Conservation (phyloP, 345 rosid species). For the Zanthoxylum bungeanum region DNA sequence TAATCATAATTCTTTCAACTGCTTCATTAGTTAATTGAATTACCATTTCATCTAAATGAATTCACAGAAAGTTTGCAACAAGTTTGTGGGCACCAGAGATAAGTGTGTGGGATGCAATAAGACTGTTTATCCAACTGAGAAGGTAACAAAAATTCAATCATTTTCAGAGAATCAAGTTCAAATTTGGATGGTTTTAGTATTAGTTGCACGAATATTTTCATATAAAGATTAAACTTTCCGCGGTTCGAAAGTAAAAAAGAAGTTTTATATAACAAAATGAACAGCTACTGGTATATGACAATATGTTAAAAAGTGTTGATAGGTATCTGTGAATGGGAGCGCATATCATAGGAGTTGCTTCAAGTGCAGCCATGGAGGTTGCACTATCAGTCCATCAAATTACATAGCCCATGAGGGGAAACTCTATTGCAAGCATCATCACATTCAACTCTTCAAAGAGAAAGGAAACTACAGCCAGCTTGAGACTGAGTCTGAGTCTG, state of each 20-base stretch:
- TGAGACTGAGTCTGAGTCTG: constrained; percentile 32
- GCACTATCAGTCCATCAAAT: constrained; percentile 62
- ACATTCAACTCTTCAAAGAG: constrained; percentile 56
- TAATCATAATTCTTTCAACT: not conserved
- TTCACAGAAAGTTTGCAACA: constrained; percentile 37
- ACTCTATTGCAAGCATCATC: constrained; percentile 75
- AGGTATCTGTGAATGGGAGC: constrained; percentile 57
- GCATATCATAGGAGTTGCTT: constrained; percentile 58
- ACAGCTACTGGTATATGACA: not conserved
- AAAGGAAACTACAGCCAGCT: constrained; percentile 73
- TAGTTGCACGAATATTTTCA: not conserved
- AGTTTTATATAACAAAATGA: not conserved
- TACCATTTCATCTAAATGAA: constrained; percentile 23
- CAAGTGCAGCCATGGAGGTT: constrained; percentile 61
- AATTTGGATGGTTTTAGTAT: not conserved
- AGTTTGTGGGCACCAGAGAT: constrained; percentile 57
- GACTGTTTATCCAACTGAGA: constrained; percentile 61
- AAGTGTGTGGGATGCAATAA: constrained; percentile 46
- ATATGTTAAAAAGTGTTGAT: too few relatives aligned
- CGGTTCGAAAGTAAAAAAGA: too few relatives aligned
- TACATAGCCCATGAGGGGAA: constrained; percentile 63
- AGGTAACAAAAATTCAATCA: constrained; percentile 27
- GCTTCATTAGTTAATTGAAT: not conserved
- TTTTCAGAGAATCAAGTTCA: not conserved
- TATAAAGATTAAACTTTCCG: not conserved